Conservation (phyloP, 129 eudicot genomes). For the Gnaphalium uliginosum region DNA sequence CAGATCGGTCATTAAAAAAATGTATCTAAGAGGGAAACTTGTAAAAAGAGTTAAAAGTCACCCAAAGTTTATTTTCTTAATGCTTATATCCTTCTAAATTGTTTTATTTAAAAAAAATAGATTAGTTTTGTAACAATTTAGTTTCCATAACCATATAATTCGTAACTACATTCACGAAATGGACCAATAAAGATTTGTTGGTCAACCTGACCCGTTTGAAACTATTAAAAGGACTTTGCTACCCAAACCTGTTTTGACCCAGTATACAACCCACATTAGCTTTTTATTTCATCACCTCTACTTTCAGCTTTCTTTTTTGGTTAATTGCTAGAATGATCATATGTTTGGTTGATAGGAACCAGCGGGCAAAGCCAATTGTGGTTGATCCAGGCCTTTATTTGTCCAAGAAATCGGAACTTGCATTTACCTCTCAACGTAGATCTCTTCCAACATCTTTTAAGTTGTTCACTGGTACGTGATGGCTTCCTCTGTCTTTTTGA, state of each 20-base stretch:
- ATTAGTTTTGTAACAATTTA: no score
- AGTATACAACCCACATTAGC: neutral
- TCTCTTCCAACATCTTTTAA: conserved; percentile 88
- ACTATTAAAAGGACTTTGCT: no score
- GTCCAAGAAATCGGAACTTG: conserved; percentile 86
- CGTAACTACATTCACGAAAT: neutral
- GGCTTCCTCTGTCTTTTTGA: neutral
- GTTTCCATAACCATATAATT: neutral
- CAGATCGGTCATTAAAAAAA: neutral
- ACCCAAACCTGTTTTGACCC: neutral
- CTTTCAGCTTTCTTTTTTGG: neutral
- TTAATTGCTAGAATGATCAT: neutral
- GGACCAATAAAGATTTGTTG: neutral
- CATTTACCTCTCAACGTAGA: conserved; percentile 75
- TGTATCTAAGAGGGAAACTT: neutral
- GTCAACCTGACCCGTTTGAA: neutral
- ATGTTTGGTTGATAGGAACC: conserved; percentile 51
- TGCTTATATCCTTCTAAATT: neutral
- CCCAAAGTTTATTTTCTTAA: neutral
- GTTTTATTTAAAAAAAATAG: neutral
- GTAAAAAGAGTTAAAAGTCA: neutral
- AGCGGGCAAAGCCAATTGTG: conserved; percentile 84
- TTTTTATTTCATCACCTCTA: neutral
- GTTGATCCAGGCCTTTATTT: conserved; percentile 92
- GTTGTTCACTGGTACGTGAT: conserved; percentile 80